Conservation (phyloP, 148 eudicot genomes). For the Linanthus parryae region DNA sequence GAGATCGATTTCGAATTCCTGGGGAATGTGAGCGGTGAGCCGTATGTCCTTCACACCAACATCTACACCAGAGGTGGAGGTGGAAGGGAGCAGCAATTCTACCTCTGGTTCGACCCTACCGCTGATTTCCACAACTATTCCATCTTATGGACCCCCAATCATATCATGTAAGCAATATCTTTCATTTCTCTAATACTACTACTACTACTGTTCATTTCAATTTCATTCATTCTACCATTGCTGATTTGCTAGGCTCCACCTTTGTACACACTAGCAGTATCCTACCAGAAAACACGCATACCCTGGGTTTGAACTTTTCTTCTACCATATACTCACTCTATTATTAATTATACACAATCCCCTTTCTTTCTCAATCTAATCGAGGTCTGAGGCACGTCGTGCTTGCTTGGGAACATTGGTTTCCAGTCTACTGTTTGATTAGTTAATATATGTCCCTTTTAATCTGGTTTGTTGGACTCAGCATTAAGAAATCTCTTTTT, state of each 20-base stretch:
- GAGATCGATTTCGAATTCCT: slow-evolving; percentile 21
- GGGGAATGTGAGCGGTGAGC: slow-evolving; percentile 23
- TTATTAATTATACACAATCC: no score
- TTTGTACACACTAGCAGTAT: not conserved
- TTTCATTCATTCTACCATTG: no score
- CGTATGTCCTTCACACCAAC: slow-evolving; percentile 21
- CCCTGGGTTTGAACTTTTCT: no score
- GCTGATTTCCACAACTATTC: slow-evolving; percentile 24
- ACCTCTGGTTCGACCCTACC: slow-evolving; percentile 23
- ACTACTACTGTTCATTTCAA: not conserved
- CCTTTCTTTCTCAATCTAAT: no score
- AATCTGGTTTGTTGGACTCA: no score
- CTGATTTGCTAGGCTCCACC: not conserved
- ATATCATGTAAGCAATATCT: slow-evolving; percentile 15
- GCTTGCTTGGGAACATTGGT: no score
- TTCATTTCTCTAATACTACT: not conserved
- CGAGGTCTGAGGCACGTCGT: no score
- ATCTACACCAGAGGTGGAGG: slow-evolving; percentile 15
- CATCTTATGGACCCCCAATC: slow-evolving; percentile 15
- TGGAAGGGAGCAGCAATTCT: slow-evolving; percentile 20
- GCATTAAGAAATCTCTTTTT: no score
- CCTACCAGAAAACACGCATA: no score
- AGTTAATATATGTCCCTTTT: no score
- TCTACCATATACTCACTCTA: no score
- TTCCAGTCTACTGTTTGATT: no score